These are phyloP conservation scores for Plantago elongata DNA, from an alignment of 257 asterid genomes.

Conservation along the genomic window DNA sequence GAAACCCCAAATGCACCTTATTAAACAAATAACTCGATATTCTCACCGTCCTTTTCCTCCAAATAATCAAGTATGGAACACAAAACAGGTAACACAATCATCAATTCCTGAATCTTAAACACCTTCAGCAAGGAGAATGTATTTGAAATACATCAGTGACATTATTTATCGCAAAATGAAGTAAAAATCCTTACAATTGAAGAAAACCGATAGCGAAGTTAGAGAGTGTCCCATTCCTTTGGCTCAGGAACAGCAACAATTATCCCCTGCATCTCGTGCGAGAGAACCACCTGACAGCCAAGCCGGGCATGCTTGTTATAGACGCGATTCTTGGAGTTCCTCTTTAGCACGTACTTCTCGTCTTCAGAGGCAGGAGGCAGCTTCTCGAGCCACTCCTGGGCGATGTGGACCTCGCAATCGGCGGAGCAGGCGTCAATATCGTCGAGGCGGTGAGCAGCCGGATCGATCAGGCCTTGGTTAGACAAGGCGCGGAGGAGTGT, in stretches of 20 bases:
- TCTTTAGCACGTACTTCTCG: constrained; percentile 47
- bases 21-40: too few species aligned
- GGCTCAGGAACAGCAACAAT: constrained; percentile 52
- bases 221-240: constrained; percentile 55
- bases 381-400: constrained; percentile 95
- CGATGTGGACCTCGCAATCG: constrained; percentile 98
- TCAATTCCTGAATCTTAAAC: constrained; percentile 14
- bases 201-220: constrained; percentile 8
- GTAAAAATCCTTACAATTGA: constrained; percentile 16
- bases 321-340: constrained; percentile 52
- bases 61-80: constrained; percentile 1
- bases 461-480: constrained; percentile 76
- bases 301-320: constrained; percentile 54
- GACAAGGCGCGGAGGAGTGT: constrained; percentile 78
- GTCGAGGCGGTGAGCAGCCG: constrained; percentile 88
- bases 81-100: constrained; percentile 1
- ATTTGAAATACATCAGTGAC: constrained; percentile 16
- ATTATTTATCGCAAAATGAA: constrained; percentile 28
- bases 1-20: neutral
- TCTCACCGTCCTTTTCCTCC: too few species aligned
- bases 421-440: constrained; percentile 95
- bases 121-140: constrained; percentile 3
- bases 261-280: constrained; percentile 54
- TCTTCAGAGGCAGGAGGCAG: constrained; percentile 65
- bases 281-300: constrained; percentile 49